A percentile compares a stretch with the other conserved stretches of the same genome.
phyloP scores from a whole-genome alignment of 331 rosid genomes.

The Malus hybrid region DNA sequence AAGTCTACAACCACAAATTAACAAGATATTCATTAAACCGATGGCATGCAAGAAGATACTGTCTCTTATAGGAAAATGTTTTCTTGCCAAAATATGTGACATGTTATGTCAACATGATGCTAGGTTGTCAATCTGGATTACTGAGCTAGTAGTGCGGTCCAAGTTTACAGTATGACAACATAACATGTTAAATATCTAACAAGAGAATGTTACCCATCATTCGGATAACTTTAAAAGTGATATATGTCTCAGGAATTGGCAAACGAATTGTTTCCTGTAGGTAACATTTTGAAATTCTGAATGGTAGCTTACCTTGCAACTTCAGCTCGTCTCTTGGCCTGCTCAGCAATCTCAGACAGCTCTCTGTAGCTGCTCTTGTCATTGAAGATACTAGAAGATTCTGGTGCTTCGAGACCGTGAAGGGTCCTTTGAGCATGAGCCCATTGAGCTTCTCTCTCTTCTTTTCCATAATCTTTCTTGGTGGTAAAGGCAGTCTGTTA shows the following conservation, averaged over 20 bases:
- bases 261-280: too few species aligned
- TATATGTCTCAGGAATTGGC: too few species aligned
- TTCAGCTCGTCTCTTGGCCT: constrained; percentile 96
- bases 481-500: constrained; percentile 93
- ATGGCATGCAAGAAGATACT: neutral
- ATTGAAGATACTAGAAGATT: constrained; percentile 36
- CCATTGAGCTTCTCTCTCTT: constrained; percentile 97
- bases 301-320: constrained; percentile 67
- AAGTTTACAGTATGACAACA: neutral
- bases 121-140: neutral
- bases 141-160: neutral
- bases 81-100: neutral
- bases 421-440: constrained; percentile 93
- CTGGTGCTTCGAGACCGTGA: constrained; percentile 93
- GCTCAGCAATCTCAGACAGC: constrained; percentile 94
- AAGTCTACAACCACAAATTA: constrained; percentile 42
- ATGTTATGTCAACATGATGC: neutral
- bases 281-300: neutral
- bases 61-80: neutral
- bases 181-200: neutral
- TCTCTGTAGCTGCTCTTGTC: constrained; percentile 90
- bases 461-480: constrained; percentile 95
- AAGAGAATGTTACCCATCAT: neutral
- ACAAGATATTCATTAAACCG: neutral
- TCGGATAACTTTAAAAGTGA: neutral